Evolutionary conservation across 768 basidiomycete genomes (phyloP).

Genomic region (Rubroboletus pulcherrimus): DNA sequence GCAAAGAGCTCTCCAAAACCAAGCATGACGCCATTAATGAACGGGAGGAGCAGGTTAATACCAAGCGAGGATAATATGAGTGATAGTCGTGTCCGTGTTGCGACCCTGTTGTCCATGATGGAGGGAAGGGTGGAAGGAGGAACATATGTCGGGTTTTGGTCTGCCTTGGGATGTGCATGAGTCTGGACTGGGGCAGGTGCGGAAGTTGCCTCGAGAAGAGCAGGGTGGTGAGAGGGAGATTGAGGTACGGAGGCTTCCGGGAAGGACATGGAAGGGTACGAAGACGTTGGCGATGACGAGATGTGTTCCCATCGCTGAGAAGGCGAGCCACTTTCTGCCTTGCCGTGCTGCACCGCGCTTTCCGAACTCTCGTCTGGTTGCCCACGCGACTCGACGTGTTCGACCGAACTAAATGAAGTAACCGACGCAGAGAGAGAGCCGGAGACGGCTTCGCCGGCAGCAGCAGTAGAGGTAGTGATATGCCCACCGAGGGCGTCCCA

Average conservation of each 20-base stretch:
- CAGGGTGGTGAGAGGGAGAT: constrained; percentile 34
- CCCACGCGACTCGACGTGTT: constrained; percentile 17
- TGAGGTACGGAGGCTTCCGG: constrained; percentile 59
- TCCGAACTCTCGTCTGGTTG: constrained; percentile 27
- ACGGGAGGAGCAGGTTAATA: constrained; percentile 82
- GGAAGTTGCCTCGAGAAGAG: constrained; percentile 15
- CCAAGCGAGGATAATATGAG: constrained; percentile 72
- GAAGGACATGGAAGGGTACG: constrained; percentile 78
- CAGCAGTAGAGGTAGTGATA: constrained; percentile 18
- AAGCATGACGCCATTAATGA: constrained; percentile 93
- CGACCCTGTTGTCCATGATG: constrained; percentile 66
- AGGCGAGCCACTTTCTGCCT: constrained; percentile 20
- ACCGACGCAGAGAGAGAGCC: constrained; percentile 19
- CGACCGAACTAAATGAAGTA: constrained; percentile 18
- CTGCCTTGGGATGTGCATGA: constrained; percentile 21
- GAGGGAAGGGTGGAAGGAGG: constrained; percentile 55
- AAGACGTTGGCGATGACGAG: constrained; percentile 52
- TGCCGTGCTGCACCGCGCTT: constrained; percentile 2
- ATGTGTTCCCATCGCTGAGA: constrained; percentile 76
- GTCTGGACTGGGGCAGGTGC: constrained; percentile 4
- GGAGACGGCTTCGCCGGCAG: constrained; percentile 16
- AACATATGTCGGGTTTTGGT: constrained; percentile 24
- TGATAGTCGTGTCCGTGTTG: constrained; percentile 60
- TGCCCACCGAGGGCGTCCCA: constrained; percentile 27
- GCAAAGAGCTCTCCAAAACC: constrained; percentile 96